Percentiles rank a stretch among this genome's conserved stretches.
These are phyloP conservation scores for Lathyrus sativus DNA, from an alignment of 306 rosid species.

Conservation along the genomic window DNA sequence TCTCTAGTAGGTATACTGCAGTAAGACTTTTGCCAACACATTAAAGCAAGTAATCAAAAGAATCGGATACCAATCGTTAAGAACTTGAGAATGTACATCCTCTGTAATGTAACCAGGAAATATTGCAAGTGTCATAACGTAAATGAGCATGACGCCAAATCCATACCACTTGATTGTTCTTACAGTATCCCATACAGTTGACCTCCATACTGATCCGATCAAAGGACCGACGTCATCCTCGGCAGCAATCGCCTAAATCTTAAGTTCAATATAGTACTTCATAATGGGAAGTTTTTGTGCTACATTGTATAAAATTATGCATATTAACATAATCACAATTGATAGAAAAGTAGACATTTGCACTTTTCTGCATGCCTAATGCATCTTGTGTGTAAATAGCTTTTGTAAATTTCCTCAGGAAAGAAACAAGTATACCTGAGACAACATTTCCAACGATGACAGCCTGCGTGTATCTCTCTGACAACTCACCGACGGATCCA, in stretches of 20 bases:
- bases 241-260: slow-evolving; percentile 48
- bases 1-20: slow-evolving; percentile 61
- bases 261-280: slow-evolving; percentile 68
- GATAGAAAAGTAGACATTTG: slow-evolving; percentile 72
- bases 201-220: slow-evolving; percentile 55
- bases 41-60: slow-evolving; percentile 69
- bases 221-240: slow-evolving; percentile 60
- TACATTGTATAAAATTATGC: slow-evolving; percentile 63
- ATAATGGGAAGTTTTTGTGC: slow-evolving; percentile 77
- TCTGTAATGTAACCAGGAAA: slow-evolving; percentile 93
- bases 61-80: slow-evolving; percentile 85
- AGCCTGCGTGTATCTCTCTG: slow-evolving; percentile 6
- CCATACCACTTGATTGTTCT: slow-evolving; percentile 74
- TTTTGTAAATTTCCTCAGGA: slow-evolving; percentile 75
- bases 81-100: slow-evolving; percentile 76
- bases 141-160: slow-evolving; percentile 63
- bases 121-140: slow-evolving; percentile 76
- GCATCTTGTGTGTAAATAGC: slow-evolving; percentile 77
- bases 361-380: slow-evolving; percentile 68
- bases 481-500: slow-evolving; percentile 4
- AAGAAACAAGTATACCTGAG: slow-evolving; percentile 77
- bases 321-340: slow-evolving; percentile 61
- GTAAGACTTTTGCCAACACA: slow-evolving; percentile 80
- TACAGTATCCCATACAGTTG: slow-evolving; percentile 15
- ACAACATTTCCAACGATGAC: background rate